Percentiles rank a stretch among this genome's conserved stretches.
phyloP scores from a whole-genome alignment of 1,284 basidiomycete species.

The Fomitopsis betulina region DNA sequence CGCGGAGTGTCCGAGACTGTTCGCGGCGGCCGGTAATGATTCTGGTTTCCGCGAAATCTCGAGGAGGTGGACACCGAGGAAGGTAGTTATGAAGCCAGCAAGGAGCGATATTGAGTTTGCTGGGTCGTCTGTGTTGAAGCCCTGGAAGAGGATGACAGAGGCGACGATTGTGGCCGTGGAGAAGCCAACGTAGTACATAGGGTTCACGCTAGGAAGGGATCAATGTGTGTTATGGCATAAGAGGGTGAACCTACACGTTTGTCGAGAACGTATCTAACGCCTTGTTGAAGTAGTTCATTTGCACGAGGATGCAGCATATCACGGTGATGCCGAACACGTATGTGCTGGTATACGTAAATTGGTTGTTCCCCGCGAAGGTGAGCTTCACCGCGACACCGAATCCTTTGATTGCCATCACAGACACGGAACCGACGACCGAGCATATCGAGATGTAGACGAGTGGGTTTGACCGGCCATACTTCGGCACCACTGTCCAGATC shows the following conservation, averaged over 20 bases:
- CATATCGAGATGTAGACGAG: slow-evolving; percentile 94
- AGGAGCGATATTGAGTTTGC: slow-evolving; percentile 83
- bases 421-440: slow-evolving; percentile 83
- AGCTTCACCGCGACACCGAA: slow-evolving; percentile 97
- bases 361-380: slow-evolving; percentile 92
- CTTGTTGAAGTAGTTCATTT: slow-evolving; percentile 99
- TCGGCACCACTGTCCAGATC: slow-evolving; percentile 87
- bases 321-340: slow-evolving; percentile 92
- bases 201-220: slow-evolving; percentile 73
- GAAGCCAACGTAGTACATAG: slow-evolving; percentile 98
- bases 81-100: slow-evolving; percentile 85
- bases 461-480: slow-evolving; percentile 84
- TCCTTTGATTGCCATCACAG: slow-evolving; percentile 94
- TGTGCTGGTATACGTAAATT: slow-evolving; percentile 91
- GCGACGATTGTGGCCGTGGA: slow-evolving; percentile 95
- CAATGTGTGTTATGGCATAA: neutral
- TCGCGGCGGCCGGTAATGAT: slow-evolving; percentile 35
- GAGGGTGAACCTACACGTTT: slow-evolving; percentile 74
- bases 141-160: slow-evolving; percentile 94
- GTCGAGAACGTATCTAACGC: slow-evolving; percentile 97
- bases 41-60: slow-evolving; percentile 77
- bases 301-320: slow-evolving; percentile 84
- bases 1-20: slow-evolving; percentile 49
- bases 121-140: slow-evolving; percentile 88
- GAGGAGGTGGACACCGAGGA: slow-evolving; percentile 89